Base-by-base conservation (phyloP, 2,329 filamentous ascomycete genomes). In the Ophiostoma angusticollis region DNA sequence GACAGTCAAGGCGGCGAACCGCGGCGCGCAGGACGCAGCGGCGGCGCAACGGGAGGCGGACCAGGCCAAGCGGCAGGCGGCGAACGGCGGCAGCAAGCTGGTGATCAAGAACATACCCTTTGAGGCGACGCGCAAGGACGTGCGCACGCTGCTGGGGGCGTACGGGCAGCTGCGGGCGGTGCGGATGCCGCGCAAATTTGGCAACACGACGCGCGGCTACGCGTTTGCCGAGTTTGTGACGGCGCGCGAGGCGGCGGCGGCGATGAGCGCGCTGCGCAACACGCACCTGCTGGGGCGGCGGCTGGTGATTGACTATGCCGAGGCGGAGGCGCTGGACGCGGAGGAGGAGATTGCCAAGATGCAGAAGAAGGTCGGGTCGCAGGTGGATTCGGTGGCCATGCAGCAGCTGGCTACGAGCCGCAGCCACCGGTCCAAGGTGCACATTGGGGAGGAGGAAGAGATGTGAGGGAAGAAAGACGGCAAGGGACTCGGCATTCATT, bases 61-160 rank as follows among this genome's bases (percentile, higher is more conserved):
- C 54, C 76, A 73, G 47, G 78, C 80, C 36, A 93, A 86, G 68
- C 93, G 89, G 60, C 63, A 74, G 36, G 78, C 83, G 18, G 73
- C 72, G 13, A 75, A 78, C 55, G 74, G 77, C 49, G 45, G 45
- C 36, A 95, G 87, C 34, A 96, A 96, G 70, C 81, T 98, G 54
- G 80, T 96, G 60, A 81, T 98, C 66, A 98, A 96, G 69, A 98
- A 98, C 65, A 65, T 98, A 60, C 89, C 91, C 16, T 98, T 98
- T 65, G 85, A 96, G 64, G 81, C 84, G 35, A 81, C 78, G 39
- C 95, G 94, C 67, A 91, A 93, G 59, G 91, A 98, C 57, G 72
- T 98, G 42, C 76, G 84, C 46, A 69, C 80, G 39, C 69, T 96
- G 30, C 87, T 96, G 57, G 78, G 83, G 45, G 78, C 84, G 25